Base-by-base conservation (phyloP, 306 rosid genomes). In the Inga laurina region DNA sequence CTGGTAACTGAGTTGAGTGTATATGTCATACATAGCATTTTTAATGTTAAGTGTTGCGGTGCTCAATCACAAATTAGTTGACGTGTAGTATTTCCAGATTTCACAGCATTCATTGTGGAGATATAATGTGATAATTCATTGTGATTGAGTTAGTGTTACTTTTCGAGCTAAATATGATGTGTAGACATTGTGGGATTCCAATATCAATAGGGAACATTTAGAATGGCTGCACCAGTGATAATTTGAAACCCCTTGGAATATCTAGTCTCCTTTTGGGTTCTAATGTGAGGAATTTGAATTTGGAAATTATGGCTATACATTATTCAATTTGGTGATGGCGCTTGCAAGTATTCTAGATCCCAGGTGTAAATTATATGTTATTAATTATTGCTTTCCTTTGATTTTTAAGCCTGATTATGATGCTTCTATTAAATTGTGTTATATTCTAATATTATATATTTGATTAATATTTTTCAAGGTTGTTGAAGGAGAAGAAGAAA, bases 101-200 rank as follows among this genome's bases (percentile, higher is more conserved):
- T 32, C 54, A 32, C 67, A 45, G 44, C 32, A 57, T 57, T 77
- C 66, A 21, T 44, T 18, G 21, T 49, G 52, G 76, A 51, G 76
- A 72, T 52, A 35, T 27, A 54, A 35, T 16, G n/a, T 21, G 34
- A 71, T 61, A 71, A 49, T 76, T 54, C 68, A n/a, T 75, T 82
- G 74, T 21, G 78, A 8, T 71, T 71, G 21, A 44, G 32, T 69
- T 39, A 39, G 44, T 39, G 74, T 8, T 69, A 41, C 15, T 21
- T 69, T 39, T 41, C 8, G 21, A 10, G 74, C 32, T 39, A 21
- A 35, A 34, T 16, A 16, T 67, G 22, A 67, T 67, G 81, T 78
- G 66, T 78, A 69, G 78, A 72, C 64, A 66, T 74, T 10, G 2
- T 30, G 16, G 24, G 75, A 77, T 41, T 66, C 54, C 54, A 52